phyloP scores from a whole-genome alignment of 306 rosid genomes.

The Corylus americana region DNA sequence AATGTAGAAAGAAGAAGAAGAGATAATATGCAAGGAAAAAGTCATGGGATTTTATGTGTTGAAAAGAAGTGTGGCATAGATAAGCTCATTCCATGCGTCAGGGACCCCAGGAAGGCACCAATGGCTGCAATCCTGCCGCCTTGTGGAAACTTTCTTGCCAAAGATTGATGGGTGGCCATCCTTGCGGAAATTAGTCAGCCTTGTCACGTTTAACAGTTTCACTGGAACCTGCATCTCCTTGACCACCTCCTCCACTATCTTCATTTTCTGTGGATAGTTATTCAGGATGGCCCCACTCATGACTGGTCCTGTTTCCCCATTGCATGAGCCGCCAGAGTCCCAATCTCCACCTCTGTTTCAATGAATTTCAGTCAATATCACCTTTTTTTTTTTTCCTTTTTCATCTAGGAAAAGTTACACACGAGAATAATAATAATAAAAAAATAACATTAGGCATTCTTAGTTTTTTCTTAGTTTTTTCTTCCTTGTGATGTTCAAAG shows the following conservation, averaged over 20 bases:
- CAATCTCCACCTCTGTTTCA: slow-evolving; percentile 89
- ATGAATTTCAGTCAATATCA: neutral
- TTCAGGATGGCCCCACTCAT: slow-evolving; percentile 65
- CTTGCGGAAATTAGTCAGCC: slow-evolving; percentile 87
- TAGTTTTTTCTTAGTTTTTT: too few species aligned
- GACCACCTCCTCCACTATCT: slow-evolving; percentile 78
- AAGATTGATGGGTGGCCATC: slow-evolving; percentile 90
- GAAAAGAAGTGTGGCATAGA: slow-evolving; percentile 67
- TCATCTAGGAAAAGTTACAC: too few species aligned
- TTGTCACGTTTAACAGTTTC: slow-evolving; percentile 75
- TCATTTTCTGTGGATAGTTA: slow-evolving; percentile 87
- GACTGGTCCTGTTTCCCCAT: slow-evolving; percentile 81
- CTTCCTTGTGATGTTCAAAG: too few species aligned
- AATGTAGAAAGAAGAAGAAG: neutral
- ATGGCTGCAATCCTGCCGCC: slow-evolving; percentile 88
- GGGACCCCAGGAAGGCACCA: slow-evolving; percentile 99
- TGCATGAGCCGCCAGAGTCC: slow-evolving; percentile 97
- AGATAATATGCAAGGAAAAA: neutral
- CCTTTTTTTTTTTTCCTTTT: too few species aligned
- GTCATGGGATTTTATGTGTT: slow-evolving; percentile 38
- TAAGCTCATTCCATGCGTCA: slow-evolving; percentile 89
- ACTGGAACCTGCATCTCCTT: slow-evolving; percentile 72
- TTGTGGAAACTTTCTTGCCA: slow-evolving; percentile 64
- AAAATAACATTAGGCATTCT: too few species aligned
- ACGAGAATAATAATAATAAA: too few species aligned